phyloP scores from a whole-genome alignment of 148 eudicot genomes.

The Bassia scoparia region DNA sequence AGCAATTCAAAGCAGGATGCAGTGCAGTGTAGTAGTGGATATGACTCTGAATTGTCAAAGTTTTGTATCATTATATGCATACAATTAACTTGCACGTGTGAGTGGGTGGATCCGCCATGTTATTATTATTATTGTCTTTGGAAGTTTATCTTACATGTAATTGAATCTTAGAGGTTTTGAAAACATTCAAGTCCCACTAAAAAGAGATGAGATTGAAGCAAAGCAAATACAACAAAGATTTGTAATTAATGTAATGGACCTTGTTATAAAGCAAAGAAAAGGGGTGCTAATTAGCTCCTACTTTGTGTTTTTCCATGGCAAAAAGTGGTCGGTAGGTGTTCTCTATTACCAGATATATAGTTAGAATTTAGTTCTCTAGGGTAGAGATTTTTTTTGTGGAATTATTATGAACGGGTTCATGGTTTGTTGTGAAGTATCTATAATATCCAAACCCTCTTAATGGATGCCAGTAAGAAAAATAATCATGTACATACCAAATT shows the following conservation, averaged over 20 bases:
- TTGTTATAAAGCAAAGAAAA: not conserved
- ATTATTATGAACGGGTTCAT: too few relatives aligned
- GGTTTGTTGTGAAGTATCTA: too few relatives aligned
- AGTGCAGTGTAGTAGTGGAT: not conserved
- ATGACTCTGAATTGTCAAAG: conserved; percentile 12
- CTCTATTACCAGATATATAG: not conserved
- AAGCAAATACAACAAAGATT: not conserved
- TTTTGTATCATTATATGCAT: not conserved
- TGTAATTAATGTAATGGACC: not conserved
- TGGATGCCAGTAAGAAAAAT: too few relatives aligned
- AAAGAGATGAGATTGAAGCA: not conserved
- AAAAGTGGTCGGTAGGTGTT: not conserved
- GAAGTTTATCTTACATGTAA: not conserved
- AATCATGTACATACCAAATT: too few relatives aligned
- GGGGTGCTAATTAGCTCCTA: not conserved
- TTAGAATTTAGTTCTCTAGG: not conserved
- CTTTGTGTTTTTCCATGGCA: conserved; percentile 14
- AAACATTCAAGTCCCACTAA: not conserved
- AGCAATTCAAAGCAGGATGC: conserved; percentile 8
- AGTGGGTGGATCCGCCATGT: conserved; percentile 30
- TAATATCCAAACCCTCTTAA: too few relatives aligned
- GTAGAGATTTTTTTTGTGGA: too few relatives aligned
- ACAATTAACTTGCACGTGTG: conserved; percentile 32
- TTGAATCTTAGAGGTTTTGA: not conserved
- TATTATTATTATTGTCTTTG: too few relatives aligned